Percentiles rank a stretch among this genome's conserved stretches.
phyloP scores from a whole-genome alignment of 73 alveolate genomes.

The Strombidium stylifer region DNA sequence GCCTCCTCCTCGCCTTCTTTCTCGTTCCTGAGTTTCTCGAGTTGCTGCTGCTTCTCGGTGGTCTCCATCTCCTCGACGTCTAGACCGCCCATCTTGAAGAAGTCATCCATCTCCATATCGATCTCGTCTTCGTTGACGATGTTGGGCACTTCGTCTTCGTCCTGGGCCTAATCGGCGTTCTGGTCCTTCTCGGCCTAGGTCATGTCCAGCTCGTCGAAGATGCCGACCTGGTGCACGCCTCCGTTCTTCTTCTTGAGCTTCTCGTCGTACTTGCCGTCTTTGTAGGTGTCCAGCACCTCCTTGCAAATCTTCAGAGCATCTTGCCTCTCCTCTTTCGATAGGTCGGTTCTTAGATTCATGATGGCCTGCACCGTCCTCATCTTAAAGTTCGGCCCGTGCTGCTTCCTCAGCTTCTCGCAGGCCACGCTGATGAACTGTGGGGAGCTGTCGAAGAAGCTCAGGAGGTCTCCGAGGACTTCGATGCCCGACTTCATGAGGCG shows the following conservation, averaged over 20 bases:
- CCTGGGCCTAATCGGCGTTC: slow-evolving; percentile 12
- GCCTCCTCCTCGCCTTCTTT: slow-evolving; percentile 2
- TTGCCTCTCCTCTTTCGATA: slow-evolving; percentile 33
- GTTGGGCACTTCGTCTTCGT: not conserved
- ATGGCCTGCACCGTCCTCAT: slow-evolving; percentile 57
- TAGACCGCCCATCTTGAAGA: slow-evolving; percentile 60
- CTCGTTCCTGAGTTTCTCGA: not conserved
- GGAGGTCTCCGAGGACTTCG: slow-evolving; percentile 61
- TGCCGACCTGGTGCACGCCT: no score
- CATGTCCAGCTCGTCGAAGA: slow-evolving; percentile 40
- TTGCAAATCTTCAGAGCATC: slow-evolving; percentile 28
- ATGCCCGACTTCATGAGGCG: slow-evolving; percentile 51
- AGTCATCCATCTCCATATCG: slow-evolving; percentile 53
- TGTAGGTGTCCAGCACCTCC: slow-evolving; percentile 33
- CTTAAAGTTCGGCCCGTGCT: slow-evolving; percentile 69
- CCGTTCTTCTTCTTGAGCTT: slow-evolving; percentile 14
- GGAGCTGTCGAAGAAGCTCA: slow-evolving; percentile 61
- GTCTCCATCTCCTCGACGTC: slow-evolving; percentile 25
- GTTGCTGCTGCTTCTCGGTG: not conserved
- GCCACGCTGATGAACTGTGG: slow-evolving; percentile 56
- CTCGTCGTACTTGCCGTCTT: not conserved
- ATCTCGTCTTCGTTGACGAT: slow-evolving; percentile 9
- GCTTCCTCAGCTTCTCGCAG: slow-evolving; percentile 59
- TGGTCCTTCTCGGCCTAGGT: slow-evolving; percentile 33
- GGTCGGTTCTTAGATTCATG: slow-evolving; percentile 52